Percentiles rank a stretch among this genome's conserved stretches.
Conservation (phyloP, 2,329 filamentous ascomycete genomes). For the Colletotrichum spinosum region DNA sequence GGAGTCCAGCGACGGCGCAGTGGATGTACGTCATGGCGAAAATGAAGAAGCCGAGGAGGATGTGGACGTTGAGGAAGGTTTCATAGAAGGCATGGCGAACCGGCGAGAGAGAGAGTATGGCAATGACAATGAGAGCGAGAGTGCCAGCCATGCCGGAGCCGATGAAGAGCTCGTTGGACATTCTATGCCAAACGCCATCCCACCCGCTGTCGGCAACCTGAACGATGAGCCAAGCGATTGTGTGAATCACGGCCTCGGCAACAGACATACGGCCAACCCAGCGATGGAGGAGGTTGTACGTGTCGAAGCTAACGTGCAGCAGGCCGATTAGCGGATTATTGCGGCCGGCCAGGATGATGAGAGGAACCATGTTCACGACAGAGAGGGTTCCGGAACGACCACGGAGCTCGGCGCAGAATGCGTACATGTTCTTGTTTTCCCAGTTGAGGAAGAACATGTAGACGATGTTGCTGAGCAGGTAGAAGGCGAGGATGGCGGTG, state of each 20-base stretch:
- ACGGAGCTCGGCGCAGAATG: slow-evolving; percentile 83
- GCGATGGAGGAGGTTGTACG: slow-evolving; percentile 81
- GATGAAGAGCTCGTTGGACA: slow-evolving; percentile 73
- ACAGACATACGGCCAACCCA: slow-evolving; percentile 84
- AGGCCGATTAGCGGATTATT: slow-evolving; percentile 92
- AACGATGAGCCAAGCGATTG: slow-evolving; percentile 79
- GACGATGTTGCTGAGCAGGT: slow-evolving; percentile 69
- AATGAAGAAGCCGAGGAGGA: slow-evolving; percentile 75
- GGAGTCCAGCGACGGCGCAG: slow-evolving; percentile 72
- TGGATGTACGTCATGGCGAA: slow-evolving; percentile 84
- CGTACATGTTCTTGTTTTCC: slow-evolving; percentile 66
- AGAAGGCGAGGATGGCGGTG: slow-evolving; percentile 65
- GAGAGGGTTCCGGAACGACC: slow-evolving; percentile 86
- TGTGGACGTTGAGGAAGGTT: slow-evolving; percentile 90
- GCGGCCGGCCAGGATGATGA: slow-evolving; percentile 87
- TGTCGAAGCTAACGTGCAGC: slow-evolving; percentile 92
- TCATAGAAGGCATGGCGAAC: slow-evolving; percentile 97
- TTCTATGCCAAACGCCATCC: slow-evolving; percentile 64
- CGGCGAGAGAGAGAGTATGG: slow-evolving; percentile 79
- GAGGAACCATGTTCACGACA: slow-evolving; percentile 90
- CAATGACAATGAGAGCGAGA: slow-evolving; percentile 71
- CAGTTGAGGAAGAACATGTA: slow-evolving; percentile 75
- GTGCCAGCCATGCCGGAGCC: slow-evolving; percentile 72
- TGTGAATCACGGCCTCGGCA: slow-evolving; percentile 75
- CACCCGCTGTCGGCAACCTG: slow-evolving; percentile 74